Evolutionary conservation across 768 basidiomycete genomes (phyloP).

Genomic region (Hortiboletus campestris): DNA sequence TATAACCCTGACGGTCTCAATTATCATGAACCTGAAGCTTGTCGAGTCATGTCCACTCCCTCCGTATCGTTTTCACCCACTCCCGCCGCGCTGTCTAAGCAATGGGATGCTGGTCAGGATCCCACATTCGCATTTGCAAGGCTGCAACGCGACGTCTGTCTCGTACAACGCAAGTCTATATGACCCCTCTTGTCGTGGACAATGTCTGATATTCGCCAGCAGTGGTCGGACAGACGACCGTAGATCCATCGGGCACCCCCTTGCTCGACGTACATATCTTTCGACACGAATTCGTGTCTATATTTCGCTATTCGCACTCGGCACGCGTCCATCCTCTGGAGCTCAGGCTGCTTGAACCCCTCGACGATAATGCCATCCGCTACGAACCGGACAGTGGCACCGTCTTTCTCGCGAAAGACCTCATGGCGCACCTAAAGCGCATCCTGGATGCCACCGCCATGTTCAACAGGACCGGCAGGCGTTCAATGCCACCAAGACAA

Average conservation of each 20-base stretch:
- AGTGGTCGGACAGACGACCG: conserved; percentile 19
- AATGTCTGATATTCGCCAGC: background rate
- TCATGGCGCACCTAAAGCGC: conserved; percentile 27
- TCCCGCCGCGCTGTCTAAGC: conserved; percentile 13
- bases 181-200: background rate
- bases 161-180: conserved; percentile 27
- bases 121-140: conserved; percentile 39
- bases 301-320: conserved; percentile 57
- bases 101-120: conserved; percentile 6
- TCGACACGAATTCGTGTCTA: conserved; percentile 59
- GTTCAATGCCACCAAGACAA: conserved; percentile 4
- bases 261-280: conserved; percentile 28
- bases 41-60: conserved; percentile 8
- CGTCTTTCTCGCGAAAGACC: conserved; percentile 55
- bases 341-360: conserved; percentile 51
- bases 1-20: background rate
- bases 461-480: conserved; percentile 11
- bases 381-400: conserved; percentile 61
- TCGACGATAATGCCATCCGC: conserved; percentile 45
- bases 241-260: conserved; percentile 12
- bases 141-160: conserved; percentile 26
- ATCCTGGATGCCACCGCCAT: conserved; percentile 28
- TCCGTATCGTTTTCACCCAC: conserved; percentile 26
- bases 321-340: conserved; percentile 37
- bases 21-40: background rate